A percentile compares a stretch with the other conserved stretches of the same genome.
Evolutionary conservation across 495 filamentous ascomycete species (phyloP).

Genomic region (Aspergillus heteromorphus): DNA sequence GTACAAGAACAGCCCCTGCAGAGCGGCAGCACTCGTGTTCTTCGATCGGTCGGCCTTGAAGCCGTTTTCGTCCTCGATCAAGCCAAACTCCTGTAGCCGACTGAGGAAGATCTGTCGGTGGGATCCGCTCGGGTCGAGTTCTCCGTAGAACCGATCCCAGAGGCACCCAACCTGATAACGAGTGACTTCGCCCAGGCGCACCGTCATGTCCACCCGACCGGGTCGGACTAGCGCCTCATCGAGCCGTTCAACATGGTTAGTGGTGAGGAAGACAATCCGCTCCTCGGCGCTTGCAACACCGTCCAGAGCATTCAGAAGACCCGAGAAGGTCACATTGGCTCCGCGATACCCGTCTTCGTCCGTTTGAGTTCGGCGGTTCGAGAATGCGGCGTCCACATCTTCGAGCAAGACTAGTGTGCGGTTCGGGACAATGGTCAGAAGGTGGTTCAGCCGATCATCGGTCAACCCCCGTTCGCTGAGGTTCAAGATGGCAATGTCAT

Average conservation of each 20-base stretch:
- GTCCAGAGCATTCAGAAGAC: slow-evolving; percentile 87
- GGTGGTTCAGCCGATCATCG: slow-evolving; percentile 83
- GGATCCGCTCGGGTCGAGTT: slow-evolving; percentile 58
- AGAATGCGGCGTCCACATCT: slow-evolving; percentile 92
- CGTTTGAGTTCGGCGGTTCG: slow-evolving; percentile 63
- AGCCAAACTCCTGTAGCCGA: slow-evolving; percentile 44
- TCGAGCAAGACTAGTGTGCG: slow-evolving; percentile 85
- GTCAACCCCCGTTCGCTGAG: slow-evolving; percentile 89
- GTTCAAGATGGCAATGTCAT: slow-evolving; percentile 90
- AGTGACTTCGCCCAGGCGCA: slow-evolving; percentile 82
- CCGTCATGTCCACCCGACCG: slow-evolving; percentile 88
- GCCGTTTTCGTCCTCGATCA: slow-evolving; percentile 47
- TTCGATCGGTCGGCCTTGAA: slow-evolving; percentile 32
- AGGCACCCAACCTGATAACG: slow-evolving; percentile 76
- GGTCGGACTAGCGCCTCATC: slow-evolving; percentile 87
- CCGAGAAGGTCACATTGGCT: slow-evolving; percentile 91
- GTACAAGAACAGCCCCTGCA: slow-evolving; percentile 91
- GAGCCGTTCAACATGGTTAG: slow-evolving; percentile 85
- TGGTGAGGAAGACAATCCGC: slow-evolving; percentile 88
- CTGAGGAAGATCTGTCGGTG: slow-evolving; percentile 44
- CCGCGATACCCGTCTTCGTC: slow-evolving; percentile 84
- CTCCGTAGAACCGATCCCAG: slow-evolving; percentile 93
- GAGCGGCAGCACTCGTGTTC: slow-evolving; percentile 74
- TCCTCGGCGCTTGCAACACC: slow-evolving; percentile 95
- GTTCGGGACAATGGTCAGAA: slow-evolving; percentile 81